phyloP scores from a whole-genome alignment of 2,329 filamentous ascomycete genomes.

The Ophiostoma perfectum region DNA sequence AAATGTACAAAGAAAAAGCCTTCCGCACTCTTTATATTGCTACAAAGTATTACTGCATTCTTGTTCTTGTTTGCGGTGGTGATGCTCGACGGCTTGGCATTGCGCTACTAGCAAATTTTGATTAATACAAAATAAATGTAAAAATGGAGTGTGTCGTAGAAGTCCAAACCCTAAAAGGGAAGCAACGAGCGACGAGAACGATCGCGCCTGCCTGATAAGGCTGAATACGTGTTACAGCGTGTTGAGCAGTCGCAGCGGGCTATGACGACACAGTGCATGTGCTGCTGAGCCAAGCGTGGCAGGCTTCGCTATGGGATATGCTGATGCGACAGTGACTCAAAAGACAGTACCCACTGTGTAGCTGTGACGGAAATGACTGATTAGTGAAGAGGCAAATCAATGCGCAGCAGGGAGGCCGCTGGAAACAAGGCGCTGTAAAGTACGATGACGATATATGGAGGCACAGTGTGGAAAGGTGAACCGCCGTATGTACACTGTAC shows the following conservation, averaged over 20 bases:
- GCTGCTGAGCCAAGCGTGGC: background rate
- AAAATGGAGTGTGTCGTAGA: background rate
- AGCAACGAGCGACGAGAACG: background rate
- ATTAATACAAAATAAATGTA: conserved; percentile 2
- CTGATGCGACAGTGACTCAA: background rate
- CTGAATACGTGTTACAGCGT: background rate
- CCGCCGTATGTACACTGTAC: background rate
- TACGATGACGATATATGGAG: background rate
- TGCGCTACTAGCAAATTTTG: background rate
- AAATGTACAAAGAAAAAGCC: background rate
- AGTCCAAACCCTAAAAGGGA: background rate
- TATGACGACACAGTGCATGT: conserved; percentile 5
- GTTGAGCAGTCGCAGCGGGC: background rate
- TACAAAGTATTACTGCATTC: background rate
- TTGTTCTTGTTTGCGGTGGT: background rate
- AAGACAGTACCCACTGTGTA: background rate
- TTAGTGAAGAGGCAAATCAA: background rate
- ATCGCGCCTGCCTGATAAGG: conserved; percentile 5
- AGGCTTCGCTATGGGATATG: background rate
- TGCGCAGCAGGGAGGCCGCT: conserved; percentile 7
- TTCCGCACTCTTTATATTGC: background rate
- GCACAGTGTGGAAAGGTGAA: background rate
- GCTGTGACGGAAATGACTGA: background rate
- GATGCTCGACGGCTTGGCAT: background rate
- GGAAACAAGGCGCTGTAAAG: conserved; percentile 1